Base-by-base conservation (phyloP, 441 rosid genomes). In the Bocquillonia castaneifolia region DNA sequence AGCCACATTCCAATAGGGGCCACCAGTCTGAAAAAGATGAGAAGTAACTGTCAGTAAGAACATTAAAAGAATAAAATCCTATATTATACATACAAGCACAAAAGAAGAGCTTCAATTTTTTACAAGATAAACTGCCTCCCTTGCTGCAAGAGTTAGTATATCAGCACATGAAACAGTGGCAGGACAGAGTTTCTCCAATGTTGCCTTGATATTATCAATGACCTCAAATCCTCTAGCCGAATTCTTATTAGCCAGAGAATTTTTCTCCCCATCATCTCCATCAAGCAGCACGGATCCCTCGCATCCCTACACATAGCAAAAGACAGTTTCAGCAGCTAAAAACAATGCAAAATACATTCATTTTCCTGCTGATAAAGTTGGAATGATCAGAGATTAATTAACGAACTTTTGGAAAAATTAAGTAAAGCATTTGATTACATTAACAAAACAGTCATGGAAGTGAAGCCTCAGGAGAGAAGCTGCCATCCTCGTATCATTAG, bases 381-480 rank as follows among this genome's bases (percentile, higher is more conserved):
- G 61, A 17, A n/a, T 7, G 22, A 40, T 31, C 40, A 32, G 9
- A 9, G 9, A 44, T n/a, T n/a, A n/a, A n/a, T n/a, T n/a, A n/a
- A n/a, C n/a, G n/a, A n/a, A n/a, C n/a, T n/a, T n/a, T n/a, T n/a
- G n/a, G n/a, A n/a, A n/a, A n/a, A n/a, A n/a, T n/a, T 6, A 6
- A 58, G 25, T 20, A 48, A 34, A 36, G 61, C 3, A 40, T 39
- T 22, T 36, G 34, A 15, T 80, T 88, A 86, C 91, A 66, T 85
- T 79, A 25, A 86, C 90, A 48, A 86, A 75, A 70, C 91, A 86
- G 64, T 88, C 91, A 63, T 88, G 94, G 76, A 86, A 88, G 69
- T 88, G 91, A 69, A 88, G 89, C 53, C 89, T 74, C 65, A 86
- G 15, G 56, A 88, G 79, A 63, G 94, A 88, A 10, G 94, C 94